These are phyloP conservation scores for Lactarius trivialis DNA, from an alignment of 768 basidiomycete species.

Conservation along the genomic window DNA sequence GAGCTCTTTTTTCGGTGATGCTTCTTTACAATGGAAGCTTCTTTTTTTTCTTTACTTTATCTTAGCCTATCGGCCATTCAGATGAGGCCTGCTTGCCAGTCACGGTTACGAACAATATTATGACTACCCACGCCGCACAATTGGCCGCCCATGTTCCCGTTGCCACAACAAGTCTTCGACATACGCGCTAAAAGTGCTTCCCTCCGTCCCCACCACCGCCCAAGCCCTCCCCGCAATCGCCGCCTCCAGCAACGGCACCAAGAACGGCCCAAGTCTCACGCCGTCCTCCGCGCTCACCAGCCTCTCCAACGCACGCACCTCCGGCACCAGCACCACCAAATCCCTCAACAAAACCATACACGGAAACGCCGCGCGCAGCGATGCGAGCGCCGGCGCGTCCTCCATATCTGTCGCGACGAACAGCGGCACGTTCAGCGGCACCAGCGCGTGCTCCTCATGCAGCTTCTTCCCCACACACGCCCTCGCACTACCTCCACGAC, in stretches of 20 bases:
- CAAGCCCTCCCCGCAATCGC: slow-evolving; percentile 56
- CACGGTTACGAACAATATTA: no score
- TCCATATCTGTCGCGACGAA: slow-evolving; percentile 60
- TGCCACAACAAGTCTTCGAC: slow-evolving; percentile 64
- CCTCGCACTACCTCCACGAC: slow-evolving; percentile 12
- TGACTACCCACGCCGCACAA: slow-evolving; percentile 45
- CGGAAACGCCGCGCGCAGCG: slow-evolving; percentile 51
- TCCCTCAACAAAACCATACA: slow-evolving; percentile 55
- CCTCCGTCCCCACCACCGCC: slow-evolving; percentile 58
- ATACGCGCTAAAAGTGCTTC: slow-evolving; percentile 71
- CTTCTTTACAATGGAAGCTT: background rate
- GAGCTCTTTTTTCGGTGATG: background rate
- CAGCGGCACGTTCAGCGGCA: slow-evolving; percentile 48
- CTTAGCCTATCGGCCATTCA: no score
- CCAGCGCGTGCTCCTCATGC: slow-evolving; percentile 32
- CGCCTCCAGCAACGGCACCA: slow-evolving; percentile 65
- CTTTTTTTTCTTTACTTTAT: background rate
- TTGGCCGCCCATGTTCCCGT: slow-evolving; percentile 45
- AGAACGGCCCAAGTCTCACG: slow-evolving; percentile 37
- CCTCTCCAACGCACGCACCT: slow-evolving; percentile 20
- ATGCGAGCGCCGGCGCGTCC: slow-evolving; percentile 35
- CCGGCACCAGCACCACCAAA: background rate
- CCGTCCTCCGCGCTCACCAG: slow-evolving; percentile 41
- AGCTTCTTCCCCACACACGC: slow-evolving; percentile 35
- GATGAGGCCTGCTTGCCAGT: no score